phyloP scores from a whole-genome alignment of 495 filamentous ascomycete genomes.

The Tuber umbilicatum region DNA sequence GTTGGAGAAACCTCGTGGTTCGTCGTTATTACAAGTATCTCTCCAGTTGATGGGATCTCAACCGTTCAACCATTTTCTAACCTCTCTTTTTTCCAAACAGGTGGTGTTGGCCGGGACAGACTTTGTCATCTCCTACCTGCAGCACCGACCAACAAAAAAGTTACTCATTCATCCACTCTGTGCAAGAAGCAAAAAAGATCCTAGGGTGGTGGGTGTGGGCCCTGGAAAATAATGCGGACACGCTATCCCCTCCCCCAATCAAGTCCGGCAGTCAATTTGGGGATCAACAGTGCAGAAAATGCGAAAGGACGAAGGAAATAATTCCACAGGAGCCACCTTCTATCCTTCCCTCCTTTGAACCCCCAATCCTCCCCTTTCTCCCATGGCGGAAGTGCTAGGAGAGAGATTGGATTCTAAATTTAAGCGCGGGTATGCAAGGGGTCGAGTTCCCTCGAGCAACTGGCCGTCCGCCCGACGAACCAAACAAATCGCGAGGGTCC shows the following conservation, averaged over 20 bases:
- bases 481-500: background rate
- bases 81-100: background rate
- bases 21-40: background rate
- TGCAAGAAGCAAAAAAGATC: background rate
- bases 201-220: background rate
- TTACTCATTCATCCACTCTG: background rate
- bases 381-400: background rate
- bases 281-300: background rate
- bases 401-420: background rate
- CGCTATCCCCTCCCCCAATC: background rate
- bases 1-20: background rate
- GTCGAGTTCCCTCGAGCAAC: background rate
- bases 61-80: background rate
- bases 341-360: background rate
- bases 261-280: background rate
- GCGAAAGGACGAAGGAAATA: background rate
- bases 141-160: background rate
- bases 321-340: background rate
- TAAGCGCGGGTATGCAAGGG: slow-evolving; percentile 5
- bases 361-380: background rate
- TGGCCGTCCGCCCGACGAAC: background rate
- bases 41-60: background rate
- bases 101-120: background rate
- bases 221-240: background rate
- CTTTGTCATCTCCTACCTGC: background rate